phyloP scores from a whole-genome alignment of 805 yeast genomes.

The Wickerhamiella allomyrinae region DNA sequence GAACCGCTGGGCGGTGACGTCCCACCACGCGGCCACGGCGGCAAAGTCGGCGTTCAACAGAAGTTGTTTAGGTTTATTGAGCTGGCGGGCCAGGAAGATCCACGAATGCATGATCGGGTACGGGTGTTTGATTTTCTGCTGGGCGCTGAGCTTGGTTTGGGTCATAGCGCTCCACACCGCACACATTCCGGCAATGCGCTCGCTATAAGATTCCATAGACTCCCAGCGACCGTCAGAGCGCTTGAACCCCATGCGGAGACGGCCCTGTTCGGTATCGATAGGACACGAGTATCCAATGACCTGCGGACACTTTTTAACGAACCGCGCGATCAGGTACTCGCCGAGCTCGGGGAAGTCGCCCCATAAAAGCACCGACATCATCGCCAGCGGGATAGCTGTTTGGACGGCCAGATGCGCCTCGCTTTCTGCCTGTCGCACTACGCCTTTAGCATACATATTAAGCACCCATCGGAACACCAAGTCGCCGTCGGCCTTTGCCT shows the following conservation, averaged over 20 bases:
- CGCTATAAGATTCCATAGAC: slow-evolving; percentile 58
- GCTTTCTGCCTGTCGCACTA: slow-evolving; percentile 83
- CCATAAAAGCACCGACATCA: slow-evolving; percentile 42
- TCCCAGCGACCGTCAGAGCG: slow-evolving; percentile 32
- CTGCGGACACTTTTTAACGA: slow-evolving; percentile 82
- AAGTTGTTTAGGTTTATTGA: slow-evolving; percentile 39
- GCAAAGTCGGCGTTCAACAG: slow-evolving; percentile 58
- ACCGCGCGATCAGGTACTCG: slow-evolving; percentile 55
- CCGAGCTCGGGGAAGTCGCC: slow-evolving; percentile 37
- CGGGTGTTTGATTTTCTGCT: slow-evolving; percentile 30
- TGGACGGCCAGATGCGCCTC: slow-evolving; percentile 72
- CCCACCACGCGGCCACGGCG: slow-evolving; percentile 83
- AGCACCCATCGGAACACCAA: slow-evolving; percentile 58
- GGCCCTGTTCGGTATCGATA: slow-evolving; percentile 69
- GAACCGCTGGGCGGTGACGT: slow-evolving; percentile 51
- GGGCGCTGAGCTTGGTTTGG: slow-evolving; percentile 28
- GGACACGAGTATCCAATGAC: slow-evolving; percentile 69
- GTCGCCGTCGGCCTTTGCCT: slow-evolving; percentile 32
- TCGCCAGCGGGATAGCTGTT: slow-evolving; percentile 68
- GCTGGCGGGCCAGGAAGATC: slow-evolving; percentile 56
- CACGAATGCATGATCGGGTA: slow-evolving; percentile 46
- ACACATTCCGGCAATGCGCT: slow-evolving; percentile 74
- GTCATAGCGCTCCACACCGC: slow-evolving; percentile 69
- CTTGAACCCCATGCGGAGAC: slow-evolving; percentile 80
- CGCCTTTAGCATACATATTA: slow-evolving; percentile 71